Percentiles rank a stretch among this genome's conserved stretches.
phyloP scores from a whole-genome alignment of 331 rosid species.

The Malus hybrid region DNA sequence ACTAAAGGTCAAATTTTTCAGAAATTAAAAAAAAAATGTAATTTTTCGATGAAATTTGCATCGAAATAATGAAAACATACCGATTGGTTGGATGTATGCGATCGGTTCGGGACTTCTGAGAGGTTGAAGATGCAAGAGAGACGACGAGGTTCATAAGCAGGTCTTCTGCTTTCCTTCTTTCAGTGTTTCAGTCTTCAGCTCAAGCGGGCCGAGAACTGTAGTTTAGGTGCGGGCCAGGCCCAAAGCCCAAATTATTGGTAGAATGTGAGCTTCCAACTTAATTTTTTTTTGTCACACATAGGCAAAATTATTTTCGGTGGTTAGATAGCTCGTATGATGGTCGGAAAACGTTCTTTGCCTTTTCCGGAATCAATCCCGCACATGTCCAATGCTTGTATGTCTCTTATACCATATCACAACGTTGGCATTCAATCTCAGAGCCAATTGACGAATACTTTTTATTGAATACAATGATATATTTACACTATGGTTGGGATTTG shows the following conservation, averaged over 20 bases:
- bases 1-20: background rate
- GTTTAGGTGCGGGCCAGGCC: background rate
- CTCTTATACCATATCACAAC: too few relatives aligned
- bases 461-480: too few relatives aligned
- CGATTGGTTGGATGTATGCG: background rate
- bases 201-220: background rate
- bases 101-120: background rate
- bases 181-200: background rate
- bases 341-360: too few relatives aligned
- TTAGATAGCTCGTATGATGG: too few relatives aligned
- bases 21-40: background rate
- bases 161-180: background rate
- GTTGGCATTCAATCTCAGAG: too few relatives aligned
- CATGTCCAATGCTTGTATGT: too few relatives aligned
- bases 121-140: background rate
- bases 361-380: too few relatives aligned
- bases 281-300: too few relatives aligned
- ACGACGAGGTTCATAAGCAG: background rate
- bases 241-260: too few relatives aligned
- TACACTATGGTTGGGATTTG: fast-evolving
- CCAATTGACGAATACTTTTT: too few relatives aligned
- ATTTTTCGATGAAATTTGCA: background rate
- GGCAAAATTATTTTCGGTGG: too few relatives aligned
- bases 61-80: background rate
- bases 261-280: too few relatives aligned